phyloP scores from a whole-genome alignment of 2,329 filamentous ascomycete genomes.

The Coniochaeta ligniaria region DNA sequence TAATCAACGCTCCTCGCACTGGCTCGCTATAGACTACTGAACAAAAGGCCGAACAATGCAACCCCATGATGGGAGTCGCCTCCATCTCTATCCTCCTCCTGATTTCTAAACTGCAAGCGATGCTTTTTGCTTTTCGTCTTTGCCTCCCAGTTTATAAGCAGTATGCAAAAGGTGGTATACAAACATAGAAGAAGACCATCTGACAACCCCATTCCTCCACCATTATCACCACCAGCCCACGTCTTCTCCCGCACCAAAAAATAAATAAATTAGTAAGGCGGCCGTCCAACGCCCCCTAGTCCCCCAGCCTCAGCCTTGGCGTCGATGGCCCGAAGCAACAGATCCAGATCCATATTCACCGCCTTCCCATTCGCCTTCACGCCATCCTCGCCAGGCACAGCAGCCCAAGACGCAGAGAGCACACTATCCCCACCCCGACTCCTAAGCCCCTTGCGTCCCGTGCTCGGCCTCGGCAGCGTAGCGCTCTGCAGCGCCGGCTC shows the following conservation, averaged over 20 bases:
- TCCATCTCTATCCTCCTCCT: background rate
- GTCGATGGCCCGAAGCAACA: slow-evolving; percentile 43
- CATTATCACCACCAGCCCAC: background rate
- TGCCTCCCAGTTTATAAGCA: background rate
- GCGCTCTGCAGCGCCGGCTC: slow-evolving; percentile 1
- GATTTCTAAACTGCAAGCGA: background rate
- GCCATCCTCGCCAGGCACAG: slow-evolving; percentile 19
- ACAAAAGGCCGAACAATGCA: background rate
- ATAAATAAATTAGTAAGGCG: slow-evolving; percentile 33
- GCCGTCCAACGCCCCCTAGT: slow-evolving; percentile 38
- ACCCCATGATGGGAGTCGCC: background rate
- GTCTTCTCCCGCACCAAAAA: background rate
- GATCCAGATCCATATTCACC: slow-evolving; percentile 37
- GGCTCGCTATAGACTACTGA: background rate
- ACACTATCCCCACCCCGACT: slow-evolving; percentile 32
- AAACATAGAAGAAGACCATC: background rate
- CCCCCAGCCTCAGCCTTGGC: slow-evolving; percentile 40
- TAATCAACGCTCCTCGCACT: background rate
- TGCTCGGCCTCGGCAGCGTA: slow-evolving; percentile 10
- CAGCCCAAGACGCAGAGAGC: slow-evolving; percentile 24
- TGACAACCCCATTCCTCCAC: background rate
- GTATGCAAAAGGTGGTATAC: background rate
- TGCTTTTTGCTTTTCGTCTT: no score
- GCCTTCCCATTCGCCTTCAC: slow-evolving; percentile 2
- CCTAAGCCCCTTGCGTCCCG: slow-evolving; percentile 27